Conservation (phyloP, 2,329 filamentous ascomycete genomes). For the Fusarium foetens region DNA sequence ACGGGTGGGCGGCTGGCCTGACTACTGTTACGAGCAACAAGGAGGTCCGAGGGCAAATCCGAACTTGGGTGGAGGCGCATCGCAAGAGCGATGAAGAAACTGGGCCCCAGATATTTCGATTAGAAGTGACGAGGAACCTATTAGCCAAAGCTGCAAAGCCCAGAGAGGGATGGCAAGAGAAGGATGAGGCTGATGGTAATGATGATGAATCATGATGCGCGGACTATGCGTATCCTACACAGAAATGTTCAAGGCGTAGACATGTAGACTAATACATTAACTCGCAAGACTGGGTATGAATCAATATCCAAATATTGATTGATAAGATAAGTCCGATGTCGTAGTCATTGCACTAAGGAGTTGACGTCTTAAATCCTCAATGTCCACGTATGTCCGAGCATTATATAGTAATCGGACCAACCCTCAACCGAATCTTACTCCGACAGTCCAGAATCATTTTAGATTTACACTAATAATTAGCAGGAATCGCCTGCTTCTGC, state of each 20-base stretch:
- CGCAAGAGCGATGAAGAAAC: conserved; percentile 44
- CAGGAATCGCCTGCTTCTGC: not conserved
- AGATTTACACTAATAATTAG: not conserved
- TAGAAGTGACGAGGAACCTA: conserved; percentile 51
- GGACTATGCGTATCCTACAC: not conserved
- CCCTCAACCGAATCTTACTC: conserved; percentile 21
- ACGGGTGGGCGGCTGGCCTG: conserved; percentile 51
- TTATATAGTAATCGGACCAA: conserved; percentile 10
- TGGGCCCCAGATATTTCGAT: conserved; percentile 49
- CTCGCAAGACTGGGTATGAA: not conserved
- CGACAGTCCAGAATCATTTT: not conserved
- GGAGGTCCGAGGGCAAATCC: conserved; percentile 51
- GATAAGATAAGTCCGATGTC: not conserved
- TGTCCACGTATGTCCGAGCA: not conserved
- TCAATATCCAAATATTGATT: not conserved
- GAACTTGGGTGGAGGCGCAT: conserved; percentile 49
- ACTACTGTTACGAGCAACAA: conserved; percentile 55
- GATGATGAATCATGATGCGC: conserved; percentile 2
- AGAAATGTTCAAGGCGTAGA: not conserved
- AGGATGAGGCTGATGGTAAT: not conserved
- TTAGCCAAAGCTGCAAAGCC: conserved; percentile 49
- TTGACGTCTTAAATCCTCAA: not conserved
- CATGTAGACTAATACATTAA: not conserved
- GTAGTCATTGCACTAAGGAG: not conserved
- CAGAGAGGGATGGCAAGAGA: conserved; percentile 29